phyloP scores from a whole-genome alignment of 305 asterid species.

The Solanum hybrid region DNA sequence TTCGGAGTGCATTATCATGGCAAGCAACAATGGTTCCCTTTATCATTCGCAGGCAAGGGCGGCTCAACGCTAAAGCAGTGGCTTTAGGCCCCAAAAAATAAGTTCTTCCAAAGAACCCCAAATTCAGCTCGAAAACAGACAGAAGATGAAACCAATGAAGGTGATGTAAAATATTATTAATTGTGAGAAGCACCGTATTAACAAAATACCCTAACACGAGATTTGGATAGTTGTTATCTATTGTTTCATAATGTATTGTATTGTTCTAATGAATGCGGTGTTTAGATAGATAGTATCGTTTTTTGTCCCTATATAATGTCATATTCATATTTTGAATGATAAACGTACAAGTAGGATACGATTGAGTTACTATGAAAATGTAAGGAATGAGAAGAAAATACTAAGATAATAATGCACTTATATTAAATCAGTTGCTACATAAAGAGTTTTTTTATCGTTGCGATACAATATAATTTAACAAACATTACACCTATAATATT shows the following conservation, averaged over 20 bases:
- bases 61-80: neutral
- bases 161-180: neutral
- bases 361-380: neutral
- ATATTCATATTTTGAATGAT: neutral
- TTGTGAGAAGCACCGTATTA: neutral
- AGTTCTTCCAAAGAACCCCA: neutral
- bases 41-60: neutral
- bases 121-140: neutral
- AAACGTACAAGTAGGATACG: neutral
- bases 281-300: neutral
- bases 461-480: neutral
- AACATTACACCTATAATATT: neutral
- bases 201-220: neutral
- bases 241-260: neutral
- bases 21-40: neutral
- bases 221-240: neutral
- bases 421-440: neutral
- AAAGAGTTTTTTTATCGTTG: neutral
- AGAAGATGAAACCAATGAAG: neutral
- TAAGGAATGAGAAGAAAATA: neutral
- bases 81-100: neutral
- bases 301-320: too few species aligned
- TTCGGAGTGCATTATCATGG: neutral
- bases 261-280: neutral
- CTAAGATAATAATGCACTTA: neutral